These are phyloP conservation scores for Pythium biforme DNA, from an alignment of 352 stramenopile genomes.

Conservation along the genomic window DNA sequence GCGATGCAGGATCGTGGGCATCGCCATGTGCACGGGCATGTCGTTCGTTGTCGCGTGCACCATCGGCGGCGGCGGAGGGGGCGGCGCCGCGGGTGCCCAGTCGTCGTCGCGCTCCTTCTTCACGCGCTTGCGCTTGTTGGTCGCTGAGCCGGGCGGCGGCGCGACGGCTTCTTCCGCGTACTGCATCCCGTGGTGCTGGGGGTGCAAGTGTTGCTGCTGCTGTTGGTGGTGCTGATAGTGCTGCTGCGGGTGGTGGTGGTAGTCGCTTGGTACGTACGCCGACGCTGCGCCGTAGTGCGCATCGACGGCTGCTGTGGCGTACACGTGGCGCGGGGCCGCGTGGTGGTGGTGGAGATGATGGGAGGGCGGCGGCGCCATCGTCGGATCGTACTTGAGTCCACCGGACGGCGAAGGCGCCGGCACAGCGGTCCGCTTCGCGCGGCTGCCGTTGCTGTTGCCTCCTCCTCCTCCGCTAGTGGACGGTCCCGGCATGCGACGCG, in stretches of 20 bases:
- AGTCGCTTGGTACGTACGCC: neutral
- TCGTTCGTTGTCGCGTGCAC: conserved; percentile 2
- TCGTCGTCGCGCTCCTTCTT: conserved; percentile 40
- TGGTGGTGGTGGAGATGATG: neutral
- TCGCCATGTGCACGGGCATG: conserved; percentile 11
- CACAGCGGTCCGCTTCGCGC: neutral
- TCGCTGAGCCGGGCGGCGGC: conserved; percentile 3
- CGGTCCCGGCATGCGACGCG: neutral
- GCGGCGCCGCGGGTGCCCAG: conserved; percentile 14
- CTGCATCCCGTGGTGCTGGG: conserved; percentile 34
- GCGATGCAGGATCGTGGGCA: conserved; percentile 23
- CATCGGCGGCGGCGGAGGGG: conserved; percentile 13
- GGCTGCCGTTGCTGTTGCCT: neutral
- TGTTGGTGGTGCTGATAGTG: neutral
- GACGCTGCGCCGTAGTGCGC: neutral
- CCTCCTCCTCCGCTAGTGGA: neutral
- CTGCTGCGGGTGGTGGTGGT: neutral
- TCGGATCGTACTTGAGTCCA: conserved; percentile 24
- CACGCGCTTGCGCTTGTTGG: conserved; percentile 49
- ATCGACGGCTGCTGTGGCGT: neutral
- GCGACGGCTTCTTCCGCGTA: conserved; percentile 20
- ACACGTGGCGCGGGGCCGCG: neutral
- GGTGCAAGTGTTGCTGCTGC: neutral
- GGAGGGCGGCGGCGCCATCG: neutral
- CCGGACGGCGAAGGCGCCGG: conserved; percentile 4